Evolutionary conservation across 2,329 filamentous ascomycete genomes (phyloP), one percentile per base, ranked within the genome.

Genomic region (Neodidymelliopsis sp.): DNA sequence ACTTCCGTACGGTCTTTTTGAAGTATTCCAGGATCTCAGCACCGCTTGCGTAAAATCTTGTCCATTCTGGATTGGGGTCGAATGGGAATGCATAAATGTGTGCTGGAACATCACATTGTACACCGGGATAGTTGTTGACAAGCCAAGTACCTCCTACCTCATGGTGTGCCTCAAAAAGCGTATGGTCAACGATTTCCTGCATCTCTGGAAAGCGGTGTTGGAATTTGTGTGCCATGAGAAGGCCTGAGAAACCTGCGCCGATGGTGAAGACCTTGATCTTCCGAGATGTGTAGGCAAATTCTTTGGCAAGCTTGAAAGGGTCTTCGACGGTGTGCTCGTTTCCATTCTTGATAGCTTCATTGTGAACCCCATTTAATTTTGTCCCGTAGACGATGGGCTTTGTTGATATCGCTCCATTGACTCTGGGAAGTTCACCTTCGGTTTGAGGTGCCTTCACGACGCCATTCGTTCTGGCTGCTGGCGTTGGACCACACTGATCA

Each of bases 1-100:
- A 74, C 54, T 76, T 75, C 33, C 63, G 60, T 3, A 69, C 69
- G 0, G 71, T 71, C 4, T 47, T 36, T 44, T 71, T 58, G 46
- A 77, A 70, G 51, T 77, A 77, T 1, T 68, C 62, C n/a, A 65
- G 56, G 24, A 77, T 77, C 49, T 76, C 74, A 7, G 56, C 43
- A 0, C 70, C 71, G 1, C 59, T 56, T 11, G 69, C 66, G 47
- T 75, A 77, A 55, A 73, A 75, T 2, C 60, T 54, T 3, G 64
- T 70, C 74, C 74, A 77, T 13, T 70, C 57, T 0, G 73, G 72
- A 22, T 75, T 76, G 1, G 73, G 72, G 18, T 74, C 69, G 47
- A 75, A 78, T 1, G 70, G 69, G 39, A 75, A 70, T 66, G 45
- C 67, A 57, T 47, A 71, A 40, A 43, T 59, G 13, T 60, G 57